Evolutionary conservation across 73 alveolate genomes (phyloP).

Genomic region (Blepharisma japonicum): DNA sequence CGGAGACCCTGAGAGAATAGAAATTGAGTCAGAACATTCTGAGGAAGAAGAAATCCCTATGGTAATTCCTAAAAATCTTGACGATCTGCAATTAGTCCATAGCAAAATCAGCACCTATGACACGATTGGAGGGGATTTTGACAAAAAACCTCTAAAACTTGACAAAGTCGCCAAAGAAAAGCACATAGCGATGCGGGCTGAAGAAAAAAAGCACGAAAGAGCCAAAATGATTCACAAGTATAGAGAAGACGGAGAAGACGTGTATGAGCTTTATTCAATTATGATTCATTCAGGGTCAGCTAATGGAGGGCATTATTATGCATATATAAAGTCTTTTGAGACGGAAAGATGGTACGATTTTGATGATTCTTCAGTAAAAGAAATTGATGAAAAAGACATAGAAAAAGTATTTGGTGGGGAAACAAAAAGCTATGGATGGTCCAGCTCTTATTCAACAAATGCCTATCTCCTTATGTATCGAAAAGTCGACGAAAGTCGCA

Average conservation of each 20-base stretch:
- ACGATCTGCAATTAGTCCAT: too few relatives aligned
- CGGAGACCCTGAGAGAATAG: background rate
- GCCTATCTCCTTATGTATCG: slow-evolving; percentile 34
- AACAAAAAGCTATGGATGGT: background rate
- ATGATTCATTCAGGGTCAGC: slow-evolving; percentile 92
- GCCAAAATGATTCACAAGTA: background rate
- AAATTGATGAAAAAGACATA: slow-evolving; percentile 54
- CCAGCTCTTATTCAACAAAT: background rate
- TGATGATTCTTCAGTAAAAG: slow-evolving; percentile 80
- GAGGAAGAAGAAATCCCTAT: background rate
- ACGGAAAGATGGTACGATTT: slow-evolving; percentile 80
- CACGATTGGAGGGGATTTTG: background rate
- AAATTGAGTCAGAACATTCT: background rate
- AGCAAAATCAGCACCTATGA: background rate
- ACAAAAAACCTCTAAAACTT: background rate
- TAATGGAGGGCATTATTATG: slow-evolving; percentile 94
- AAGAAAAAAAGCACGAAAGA: background rate
- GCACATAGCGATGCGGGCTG: background rate
- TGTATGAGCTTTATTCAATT: slow-evolving; percentile 86
- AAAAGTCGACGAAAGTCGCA: background rate
- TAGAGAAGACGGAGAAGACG: slow-evolving; percentile 72
- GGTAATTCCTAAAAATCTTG: too few relatives aligned
- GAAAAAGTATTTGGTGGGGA: slow-evolving; percentile 77
- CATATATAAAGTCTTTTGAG: slow-evolving; percentile 81
- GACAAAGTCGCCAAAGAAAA: background rate